These are phyloP conservation scores for Tolypocladium album DNA, from an alignment of 2,329 filamentous ascomycete species.

Conservation along the genomic window DNA sequence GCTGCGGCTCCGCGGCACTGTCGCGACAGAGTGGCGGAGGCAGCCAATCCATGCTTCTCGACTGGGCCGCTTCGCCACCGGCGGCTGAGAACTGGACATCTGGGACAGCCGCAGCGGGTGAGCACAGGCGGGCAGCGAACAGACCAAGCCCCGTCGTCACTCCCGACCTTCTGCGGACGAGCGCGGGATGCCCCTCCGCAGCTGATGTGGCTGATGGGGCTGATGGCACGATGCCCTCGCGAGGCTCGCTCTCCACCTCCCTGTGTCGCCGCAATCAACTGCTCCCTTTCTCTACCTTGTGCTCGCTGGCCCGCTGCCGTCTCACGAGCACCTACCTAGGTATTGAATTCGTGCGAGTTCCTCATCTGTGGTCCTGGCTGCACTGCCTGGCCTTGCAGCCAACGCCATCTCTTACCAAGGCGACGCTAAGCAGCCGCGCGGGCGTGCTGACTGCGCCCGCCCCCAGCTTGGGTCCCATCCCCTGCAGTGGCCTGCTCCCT, in stretches of 20 bases:
- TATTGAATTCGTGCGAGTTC: neutral
- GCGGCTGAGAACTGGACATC: neutral
- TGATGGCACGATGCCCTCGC: neutral
- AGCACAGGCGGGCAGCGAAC: neutral
- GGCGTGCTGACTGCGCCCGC: neutral
- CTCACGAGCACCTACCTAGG: neutral
- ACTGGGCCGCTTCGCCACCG: neutral
- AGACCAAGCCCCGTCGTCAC: neutral
- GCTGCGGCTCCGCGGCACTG: neutral
- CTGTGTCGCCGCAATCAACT: neutral
- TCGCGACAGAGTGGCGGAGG: neutral
- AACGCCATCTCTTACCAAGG: neutral
- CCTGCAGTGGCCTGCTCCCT: neutral
- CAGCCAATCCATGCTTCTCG: neutral
- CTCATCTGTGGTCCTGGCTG: neutral
- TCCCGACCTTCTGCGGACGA: neutral
- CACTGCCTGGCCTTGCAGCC: neutral
- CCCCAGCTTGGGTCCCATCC: neutral
- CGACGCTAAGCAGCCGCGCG: neutral
- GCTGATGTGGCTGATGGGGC: neutral
- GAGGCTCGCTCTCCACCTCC: neutral
- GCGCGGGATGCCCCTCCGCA: neutral
- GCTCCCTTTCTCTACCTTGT: no score
- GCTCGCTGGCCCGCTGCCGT: neutral
- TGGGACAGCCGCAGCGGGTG: neutral